Conservation (phyloP, 2,329 filamentous ascomycete species). For the Colletotrichum tamarilloi region DNA sequence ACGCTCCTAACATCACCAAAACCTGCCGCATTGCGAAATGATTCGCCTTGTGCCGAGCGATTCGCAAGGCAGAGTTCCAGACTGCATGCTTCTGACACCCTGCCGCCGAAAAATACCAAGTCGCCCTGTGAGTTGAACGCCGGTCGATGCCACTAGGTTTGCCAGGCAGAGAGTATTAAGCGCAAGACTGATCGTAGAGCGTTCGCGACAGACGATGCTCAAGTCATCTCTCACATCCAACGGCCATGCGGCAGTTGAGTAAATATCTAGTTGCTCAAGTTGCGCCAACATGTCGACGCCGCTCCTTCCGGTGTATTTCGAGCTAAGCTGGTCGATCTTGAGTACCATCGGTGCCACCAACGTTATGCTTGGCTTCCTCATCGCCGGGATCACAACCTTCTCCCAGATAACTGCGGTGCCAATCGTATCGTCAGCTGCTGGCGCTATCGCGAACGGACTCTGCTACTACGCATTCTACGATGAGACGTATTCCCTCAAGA, state of each 20-base stretch:
- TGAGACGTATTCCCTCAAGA: slow-evolving; percentile 37
- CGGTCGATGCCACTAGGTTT: background rate
- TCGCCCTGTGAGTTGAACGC: background rate
- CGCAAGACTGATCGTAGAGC: background rate
- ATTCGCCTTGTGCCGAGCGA: background rate
- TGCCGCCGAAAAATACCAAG: background rate
- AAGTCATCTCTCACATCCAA: background rate
- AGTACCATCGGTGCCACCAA: slow-evolving; percentile 56
- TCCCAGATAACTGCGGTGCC: slow-evolving; percentile 52
- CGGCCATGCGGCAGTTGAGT: background rate
- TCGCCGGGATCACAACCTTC: slow-evolving; percentile 52
- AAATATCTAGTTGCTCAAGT: background rate
- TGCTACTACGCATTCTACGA: slow-evolving; percentile 56
- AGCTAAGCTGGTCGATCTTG: slow-evolving; percentile 57
- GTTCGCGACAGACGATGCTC: background rate
- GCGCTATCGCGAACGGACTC: slow-evolving; percentile 54
- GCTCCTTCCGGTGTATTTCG: slow-evolving; percentile 47
- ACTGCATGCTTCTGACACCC: background rate
- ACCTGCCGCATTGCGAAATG: background rate
- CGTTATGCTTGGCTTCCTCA: slow-evolving; percentile 50
- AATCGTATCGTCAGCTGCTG: slow-evolving; percentile 49
- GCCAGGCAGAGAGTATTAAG: background rate
- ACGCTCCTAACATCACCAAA: background rate
- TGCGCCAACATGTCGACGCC: slow-evolving; percentile 17
- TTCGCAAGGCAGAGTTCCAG: background rate